Evolutionary conservation across 352 stramenopile species (phyloP).

Genomic region (Globisporangium alternatum): DNA sequence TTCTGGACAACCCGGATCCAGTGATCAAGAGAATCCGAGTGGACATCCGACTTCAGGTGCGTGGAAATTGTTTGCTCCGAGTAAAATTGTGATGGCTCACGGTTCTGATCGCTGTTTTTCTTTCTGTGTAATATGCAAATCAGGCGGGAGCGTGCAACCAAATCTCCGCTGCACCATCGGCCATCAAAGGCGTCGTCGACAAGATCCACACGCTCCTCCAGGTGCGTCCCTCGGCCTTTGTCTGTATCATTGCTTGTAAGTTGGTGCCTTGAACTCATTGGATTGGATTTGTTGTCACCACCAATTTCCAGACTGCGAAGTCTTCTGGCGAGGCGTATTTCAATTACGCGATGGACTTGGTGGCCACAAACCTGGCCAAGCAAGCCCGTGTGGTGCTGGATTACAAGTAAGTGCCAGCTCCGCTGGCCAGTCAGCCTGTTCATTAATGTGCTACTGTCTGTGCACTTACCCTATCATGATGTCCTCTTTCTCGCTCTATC

Average conservation of each 20-base stretch:
- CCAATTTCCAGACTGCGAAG: slow-evolving; percentile 40
- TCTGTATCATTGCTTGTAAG: not conserved
- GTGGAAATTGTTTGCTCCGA: not conserved
- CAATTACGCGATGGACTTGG: slow-evolving; percentile 68
- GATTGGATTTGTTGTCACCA: not conserved
- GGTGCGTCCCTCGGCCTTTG: slow-evolving; percentile 16
- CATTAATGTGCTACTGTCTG: not conserved
- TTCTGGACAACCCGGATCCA: slow-evolving; percentile 46
- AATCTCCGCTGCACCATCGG: slow-evolving; percentile 66
- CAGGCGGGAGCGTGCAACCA: slow-evolving; percentile 79
- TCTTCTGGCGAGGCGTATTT: slow-evolving; percentile 55
- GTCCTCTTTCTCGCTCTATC: not conserved
- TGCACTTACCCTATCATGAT: slow-evolving; percentile 6
- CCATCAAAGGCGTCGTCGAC: slow-evolving; percentile 57
- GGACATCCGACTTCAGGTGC: slow-evolving; percentile 63
- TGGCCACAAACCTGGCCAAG: slow-evolving; percentile 68
- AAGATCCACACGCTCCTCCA: slow-evolving; percentile 69
- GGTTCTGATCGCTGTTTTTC: not conserved
- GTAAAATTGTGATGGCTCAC: not conserved
- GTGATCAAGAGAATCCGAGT: slow-evolving; percentile 65
- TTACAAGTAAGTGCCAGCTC: slow-evolving; percentile 55
- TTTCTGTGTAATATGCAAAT: not conserved
- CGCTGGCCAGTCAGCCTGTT: not conserved
- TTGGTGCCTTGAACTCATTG: not conserved
- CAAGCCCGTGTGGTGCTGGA: slow-evolving; percentile 63